phyloP scores from a whole-genome alignment of 2,329 filamentous ascomycete genomes.

The Aspergillus versicolor region DNA sequence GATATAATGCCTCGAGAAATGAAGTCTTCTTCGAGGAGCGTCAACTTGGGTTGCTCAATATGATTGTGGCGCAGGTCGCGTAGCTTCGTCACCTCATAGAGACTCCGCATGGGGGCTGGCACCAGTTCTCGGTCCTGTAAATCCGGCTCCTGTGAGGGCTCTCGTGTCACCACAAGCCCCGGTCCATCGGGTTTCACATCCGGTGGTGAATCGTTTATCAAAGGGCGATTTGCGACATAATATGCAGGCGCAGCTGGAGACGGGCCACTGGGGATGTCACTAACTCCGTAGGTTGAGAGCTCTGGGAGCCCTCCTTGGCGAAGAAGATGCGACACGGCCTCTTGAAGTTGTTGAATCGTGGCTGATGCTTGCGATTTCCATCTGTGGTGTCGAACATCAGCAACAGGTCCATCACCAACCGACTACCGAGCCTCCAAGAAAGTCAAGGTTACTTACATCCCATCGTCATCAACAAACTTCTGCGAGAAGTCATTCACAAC shows the following conservation, averaged over 20 bases:
- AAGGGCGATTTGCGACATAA: slow-evolving; percentile 25
- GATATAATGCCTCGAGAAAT: slow-evolving; percentile 51
- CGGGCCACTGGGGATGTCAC: slow-evolving; percentile 25
- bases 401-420: neutral
- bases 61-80: slow-evolving; percentile 42
- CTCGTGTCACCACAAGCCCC: slow-evolving; percentile 42
- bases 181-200: slow-evolving; percentile 26
- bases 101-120: slow-evolving; percentile 53
- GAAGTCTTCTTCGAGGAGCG: slow-evolving; percentile 48
- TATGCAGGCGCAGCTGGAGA: slow-evolving; percentile 27
- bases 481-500: slow-evolving; percentile 58
- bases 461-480: slow-evolving; percentile 55
- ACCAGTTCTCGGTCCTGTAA: slow-evolving; percentile 45
- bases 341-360: slow-evolving; percentile 44
- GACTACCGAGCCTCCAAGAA: neutral
- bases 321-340: slow-evolving; percentile 48
- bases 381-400: slow-evolving; percentile 26
- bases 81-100: slow-evolving; percentile 56
- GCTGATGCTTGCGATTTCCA: slow-evolving; percentile 48
- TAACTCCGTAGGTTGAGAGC: slow-evolving; percentile 39
- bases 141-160: slow-evolving; percentile 45
- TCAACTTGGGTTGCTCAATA: slow-evolving; percentile 36
- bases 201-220: slow-evolving; percentile 29
- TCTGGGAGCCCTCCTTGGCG: slow-evolving; percentile 43
- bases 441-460: slow-evolving; percentile 41